Base-by-base conservation (phyloP, 2,329 filamentous ascomycete species). In the Penicillium palitans region DNA sequence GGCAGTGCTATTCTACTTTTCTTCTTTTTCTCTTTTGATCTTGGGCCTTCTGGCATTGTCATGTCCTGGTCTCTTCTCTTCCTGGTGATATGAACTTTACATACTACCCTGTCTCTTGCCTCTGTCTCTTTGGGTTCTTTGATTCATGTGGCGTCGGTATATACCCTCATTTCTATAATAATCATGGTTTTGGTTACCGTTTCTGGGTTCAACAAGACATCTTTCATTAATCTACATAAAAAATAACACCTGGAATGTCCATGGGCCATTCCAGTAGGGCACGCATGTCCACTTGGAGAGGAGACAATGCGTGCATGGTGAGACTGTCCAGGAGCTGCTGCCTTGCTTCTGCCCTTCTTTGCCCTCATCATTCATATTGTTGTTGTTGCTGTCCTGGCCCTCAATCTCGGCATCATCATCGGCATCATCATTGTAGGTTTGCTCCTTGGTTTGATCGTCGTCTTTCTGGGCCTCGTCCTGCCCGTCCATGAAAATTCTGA, bases 131-230 rank as follows among this genome's bases (percentile, higher is more conserved):
- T 40, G 55, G 47, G 49, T 19, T 45, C 40, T 47, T 53, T 57
- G 47, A 29, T 53, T 56, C 53, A 44, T 56, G 46, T 56, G 53
- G 53, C 53, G 53, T 56, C 53, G 49, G 55, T 48, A 47, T 57
- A 57, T 57, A 57, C 55, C 55, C 55, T 57, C 50, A 47, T 53
- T 48, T 54, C 44, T 35, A 41, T 42, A 54, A 54, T 54, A 42
- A 41, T 48, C 29, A 27, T 27, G 27, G 7, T 27, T 57, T 42
- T 53, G 29, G 39, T 19, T 33, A 35, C 19, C 17, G 8, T 24
- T 17, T 21, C 5, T 17, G 12, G n/a, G 44, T 24, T 24, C 17
- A 47, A n/a, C 31, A 48, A 37, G 6, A 25, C 4, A 37, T n/a
- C 3, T 24, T 25, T 35, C 21, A 48, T 48, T 35, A 10, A 48